Evolutionary conservation across 257 asterid species (phyloP).

Genomic region (Fraxinus anomala): DNA sequence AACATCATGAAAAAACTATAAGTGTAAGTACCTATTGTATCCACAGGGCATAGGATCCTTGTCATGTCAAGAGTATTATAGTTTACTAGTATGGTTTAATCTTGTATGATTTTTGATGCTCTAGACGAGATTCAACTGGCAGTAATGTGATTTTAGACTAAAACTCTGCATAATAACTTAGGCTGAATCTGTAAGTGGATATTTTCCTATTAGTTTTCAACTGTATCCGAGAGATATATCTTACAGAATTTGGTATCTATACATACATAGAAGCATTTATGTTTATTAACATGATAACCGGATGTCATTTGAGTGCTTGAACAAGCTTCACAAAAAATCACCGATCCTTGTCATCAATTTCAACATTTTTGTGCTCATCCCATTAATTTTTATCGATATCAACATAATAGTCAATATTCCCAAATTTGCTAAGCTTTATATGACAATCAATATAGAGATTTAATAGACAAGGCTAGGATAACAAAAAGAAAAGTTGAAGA

Average conservation of each 20-base stretch:
- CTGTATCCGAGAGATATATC: neutral
- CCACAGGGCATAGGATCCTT: neutral
- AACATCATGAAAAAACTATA: neutral
- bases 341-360: neutral
- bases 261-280: neutral
- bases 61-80: neutral
- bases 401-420: neutral
- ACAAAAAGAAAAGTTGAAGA: constrained; percentile 10
- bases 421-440: neutral
- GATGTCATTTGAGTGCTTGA: neutral
- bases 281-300: neutral
- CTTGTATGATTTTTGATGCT: neutral
- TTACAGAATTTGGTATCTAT: neutral
- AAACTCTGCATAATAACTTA: neutral
- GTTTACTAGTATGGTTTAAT: neutral
- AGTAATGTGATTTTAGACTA: neutral
- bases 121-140: neutral
- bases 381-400: neutral
- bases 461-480: constrained; percentile 2
- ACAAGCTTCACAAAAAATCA: neutral
- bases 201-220: neutral
- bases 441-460: constrained; percentile 6
- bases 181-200: neutral
- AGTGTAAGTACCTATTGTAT: neutral
- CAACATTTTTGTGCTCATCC: neutral